Base-by-base conservation (phyloP, 1,284 basidiomycete genomes). In the Sporisorium exsertum region DNA sequence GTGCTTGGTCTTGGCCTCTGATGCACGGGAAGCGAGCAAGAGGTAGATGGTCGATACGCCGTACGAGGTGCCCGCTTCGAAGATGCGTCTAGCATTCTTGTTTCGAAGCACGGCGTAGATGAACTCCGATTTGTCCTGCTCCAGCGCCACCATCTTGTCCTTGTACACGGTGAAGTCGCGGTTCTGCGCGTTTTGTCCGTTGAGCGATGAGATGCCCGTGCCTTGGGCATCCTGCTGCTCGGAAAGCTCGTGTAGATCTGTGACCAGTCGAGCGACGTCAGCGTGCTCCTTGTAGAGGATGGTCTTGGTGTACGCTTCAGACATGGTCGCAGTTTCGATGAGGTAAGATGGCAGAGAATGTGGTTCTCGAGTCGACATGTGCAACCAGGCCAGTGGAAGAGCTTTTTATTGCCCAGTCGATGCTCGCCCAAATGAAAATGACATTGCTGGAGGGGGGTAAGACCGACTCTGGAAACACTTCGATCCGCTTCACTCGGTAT, bases 41-140 rank as follows among this genome's bases (percentile, higher is more conserved):
- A 73, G 58, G n/a, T 68, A 73, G 50, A 68, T 73, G 16, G 64
- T 64, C 27, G 64, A 73, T 12, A 68, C 71, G 27, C 72, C 72
- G 24, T 64, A 74, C 55, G 65, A 67, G 13, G 63, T 65, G 13
- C 66, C 72, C 5, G 64, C 71, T 32, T 73, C 66, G 42, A 74
- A 74, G 51, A 74, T 63, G 46, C 72, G 63, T 15, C 40, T 3
- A 2, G 72, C 72, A 15, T 64, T 58, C 66, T 62, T 74, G 58
- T 46, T 63, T 4, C 72, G 65, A 15, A 74, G 58, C 7, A 69
- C 47, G 5, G 62, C 37, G 22, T 65, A 70, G 55, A 69, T 60
- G 18, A 64, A 29, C 46, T 62, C 63, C 5, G 66, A 57, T 55
- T 74, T 69, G 57, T 74, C 66, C 49, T 74, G 65, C 45, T 74